These are phyloP conservation scores for Chenopodium suecicum DNA, from an alignment of 148 eudicot species.

Conservation along the genomic window DNA sequence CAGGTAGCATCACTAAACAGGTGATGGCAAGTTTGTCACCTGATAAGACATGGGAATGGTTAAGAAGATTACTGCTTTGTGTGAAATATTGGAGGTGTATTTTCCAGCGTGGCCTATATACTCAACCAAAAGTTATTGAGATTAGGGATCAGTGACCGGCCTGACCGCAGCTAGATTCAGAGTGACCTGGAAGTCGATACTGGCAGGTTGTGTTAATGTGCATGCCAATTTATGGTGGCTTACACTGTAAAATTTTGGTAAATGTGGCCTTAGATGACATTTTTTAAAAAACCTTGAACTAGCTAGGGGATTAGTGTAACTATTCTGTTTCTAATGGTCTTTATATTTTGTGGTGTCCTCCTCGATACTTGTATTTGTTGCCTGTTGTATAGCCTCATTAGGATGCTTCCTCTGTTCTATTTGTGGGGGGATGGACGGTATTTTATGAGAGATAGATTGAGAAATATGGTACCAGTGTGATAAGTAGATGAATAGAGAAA, in stretches of 20 bases:
- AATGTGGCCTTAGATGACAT: not conserved
- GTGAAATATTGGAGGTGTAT: not conserved
- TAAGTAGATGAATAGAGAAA: too few relatives aligned
- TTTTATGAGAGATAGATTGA: too few relatives aligned
- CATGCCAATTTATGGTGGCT: not conserved
- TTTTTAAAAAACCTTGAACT: not conserved
- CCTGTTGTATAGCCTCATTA: too few relatives aligned
- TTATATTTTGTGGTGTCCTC: not conserved
- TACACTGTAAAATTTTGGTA: not conserved
- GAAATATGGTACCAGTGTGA: too few relatives aligned
- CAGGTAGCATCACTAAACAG: not conserved
- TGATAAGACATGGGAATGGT: not conserved
- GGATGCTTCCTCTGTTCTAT: not conserved
- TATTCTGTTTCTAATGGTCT: not conserved
- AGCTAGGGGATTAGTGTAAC: not conserved
- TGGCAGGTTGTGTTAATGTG: not conserved
- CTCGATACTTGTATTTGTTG: not conserved
- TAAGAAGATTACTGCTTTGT: not conserved
- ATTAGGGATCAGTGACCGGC: not conserved
- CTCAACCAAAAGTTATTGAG: not conserved
- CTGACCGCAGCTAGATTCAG: not conserved
- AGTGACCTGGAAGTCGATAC: not conserved
- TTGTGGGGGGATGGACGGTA: too few relatives aligned
- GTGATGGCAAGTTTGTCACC: not conserved
- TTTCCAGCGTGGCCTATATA: not conserved